Evolutionary conservation across 768 basidiomycete species (phyloP).

Genomic region (Rhodosporidiobolus sp.): DNA sequence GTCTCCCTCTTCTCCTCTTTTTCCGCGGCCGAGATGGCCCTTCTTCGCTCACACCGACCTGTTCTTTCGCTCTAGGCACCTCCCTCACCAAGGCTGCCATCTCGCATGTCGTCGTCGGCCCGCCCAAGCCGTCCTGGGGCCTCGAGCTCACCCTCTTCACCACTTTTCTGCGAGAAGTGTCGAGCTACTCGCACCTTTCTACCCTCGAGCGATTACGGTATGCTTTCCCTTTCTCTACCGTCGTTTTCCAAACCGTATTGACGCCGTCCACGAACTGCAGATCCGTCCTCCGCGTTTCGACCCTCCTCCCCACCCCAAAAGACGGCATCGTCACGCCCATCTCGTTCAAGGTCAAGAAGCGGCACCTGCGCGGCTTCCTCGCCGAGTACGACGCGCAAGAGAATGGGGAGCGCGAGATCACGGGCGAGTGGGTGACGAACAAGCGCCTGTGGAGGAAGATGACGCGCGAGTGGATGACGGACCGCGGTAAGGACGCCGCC

Average conservation of each 20-base stretch:
- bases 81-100: constrained; percentile 66
- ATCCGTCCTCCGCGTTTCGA: constrained; percentile 69
- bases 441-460: constrained; percentile 82
- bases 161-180: constrained; percentile 73
- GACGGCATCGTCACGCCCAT: constrained; percentile 94
- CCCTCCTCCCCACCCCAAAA: constrained; percentile 73
- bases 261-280: constrained; percentile 51
- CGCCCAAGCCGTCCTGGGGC: constrained; percentile 85
- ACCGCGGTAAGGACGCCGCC: neutral
- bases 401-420: constrained; percentile 71
- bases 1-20: neutral
- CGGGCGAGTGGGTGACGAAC: constrained; percentile 96
- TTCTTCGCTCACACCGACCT: neutral
- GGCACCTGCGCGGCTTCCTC: constrained; percentile 74
- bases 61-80: constrained; percentile 49
- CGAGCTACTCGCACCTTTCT: constrained; percentile 73
- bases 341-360: constrained; percentile 74
- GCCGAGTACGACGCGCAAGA: constrained; percentile 69
- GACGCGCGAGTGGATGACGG: constrained; percentile 54
- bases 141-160: constrained; percentile 81
- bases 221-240: constrained; percentile 44
- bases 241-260: neutral
- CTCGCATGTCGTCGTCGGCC: constrained; percentile 77
- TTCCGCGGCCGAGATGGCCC: neutral
- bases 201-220: constrained; percentile 60